Evolutionary conservation across 768 basidiomycete genomes (phyloP).

Genomic region (Xerocomus potaroensis): DNA sequence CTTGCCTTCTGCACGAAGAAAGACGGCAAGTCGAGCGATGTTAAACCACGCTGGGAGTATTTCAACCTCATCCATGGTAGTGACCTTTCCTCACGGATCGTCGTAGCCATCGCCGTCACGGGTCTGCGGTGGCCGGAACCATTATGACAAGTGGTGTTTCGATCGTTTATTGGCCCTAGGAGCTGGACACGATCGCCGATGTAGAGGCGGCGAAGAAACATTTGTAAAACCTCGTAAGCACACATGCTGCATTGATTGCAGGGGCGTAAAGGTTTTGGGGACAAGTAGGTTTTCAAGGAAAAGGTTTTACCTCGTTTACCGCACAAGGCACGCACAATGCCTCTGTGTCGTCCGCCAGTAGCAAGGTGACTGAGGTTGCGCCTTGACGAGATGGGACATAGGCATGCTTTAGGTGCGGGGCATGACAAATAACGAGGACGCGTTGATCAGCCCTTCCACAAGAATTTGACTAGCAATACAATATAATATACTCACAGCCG

Average conservation of each 20-base stretch:
- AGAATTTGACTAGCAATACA: too few species aligned
- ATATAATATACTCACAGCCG: too few species aligned
- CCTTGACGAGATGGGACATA: constrained; percentile 19
- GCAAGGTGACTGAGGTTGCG: not conserved
- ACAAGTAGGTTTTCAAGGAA: constrained; percentile 12
- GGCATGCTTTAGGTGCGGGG: constrained; percentile 1
- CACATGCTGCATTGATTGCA: constrained; percentile 24
- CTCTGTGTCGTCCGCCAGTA: not conserved
- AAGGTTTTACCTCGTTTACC: not conserved
- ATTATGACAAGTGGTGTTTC: constrained; percentile 1
- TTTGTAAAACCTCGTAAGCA: constrained; percentile 15
- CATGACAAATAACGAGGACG: too few species aligned
- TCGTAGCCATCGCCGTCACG: constrained; percentile 17
- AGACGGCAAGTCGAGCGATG: not conserved
- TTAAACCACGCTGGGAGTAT: constrained; percentile 21
- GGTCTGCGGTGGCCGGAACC: constrained; percentile 7
- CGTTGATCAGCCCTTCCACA: too few species aligned
- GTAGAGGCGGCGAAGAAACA: constrained; percentile 1
- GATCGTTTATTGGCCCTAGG: constrained; percentile 19
- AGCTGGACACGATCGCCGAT: not conserved
- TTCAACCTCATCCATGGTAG: constrained; percentile 23
- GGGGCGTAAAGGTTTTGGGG: constrained; percentile 4
- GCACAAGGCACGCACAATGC: not conserved
- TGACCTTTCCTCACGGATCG: constrained; percentile 23
- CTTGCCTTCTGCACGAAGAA: constrained; percentile 22